A percentile compares a stretch with the other conserved stretches of the same genome.
These are phyloP conservation scores for Stephania japonica DNA, from an alignment of 164 flowering plant species.

Conservation along the genomic window DNA sequence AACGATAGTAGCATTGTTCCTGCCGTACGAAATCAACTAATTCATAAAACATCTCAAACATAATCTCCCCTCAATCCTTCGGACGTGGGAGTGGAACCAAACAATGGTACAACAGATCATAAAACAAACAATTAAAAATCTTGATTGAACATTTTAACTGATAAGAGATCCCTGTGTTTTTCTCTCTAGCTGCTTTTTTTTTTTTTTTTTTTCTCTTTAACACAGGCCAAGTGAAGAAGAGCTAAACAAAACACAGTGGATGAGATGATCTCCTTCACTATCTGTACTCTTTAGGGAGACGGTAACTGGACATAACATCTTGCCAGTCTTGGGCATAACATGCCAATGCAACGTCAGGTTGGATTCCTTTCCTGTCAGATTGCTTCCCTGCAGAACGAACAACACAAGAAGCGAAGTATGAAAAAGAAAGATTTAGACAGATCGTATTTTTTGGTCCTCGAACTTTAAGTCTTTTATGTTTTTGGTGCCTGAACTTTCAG, in stretches of 20 bases:
- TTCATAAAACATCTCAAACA: too few species aligned
- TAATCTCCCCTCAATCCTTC: too few species aligned
- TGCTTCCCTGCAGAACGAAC: constrained; percentile 54
- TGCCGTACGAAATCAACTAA: too few species aligned
- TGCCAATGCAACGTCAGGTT: constrained; percentile 92
- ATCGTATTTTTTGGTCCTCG: too few species aligned
- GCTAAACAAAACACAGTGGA: not conserved
- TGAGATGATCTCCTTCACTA: constrained; percentile 17
- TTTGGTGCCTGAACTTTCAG: too few species aligned
- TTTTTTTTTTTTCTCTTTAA: not conserved
- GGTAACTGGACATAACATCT: constrained; percentile 86
- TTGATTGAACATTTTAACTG: not conserved
- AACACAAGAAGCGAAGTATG: not conserved
- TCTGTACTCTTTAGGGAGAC: constrained; percentile 68
- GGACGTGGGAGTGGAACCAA: too few species aligned
- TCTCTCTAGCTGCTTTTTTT: not conserved
- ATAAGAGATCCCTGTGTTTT: not conserved
- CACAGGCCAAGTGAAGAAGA: not conserved
- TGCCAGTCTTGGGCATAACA: constrained; percentile 98
- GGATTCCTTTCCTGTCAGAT: constrained; percentile 68
- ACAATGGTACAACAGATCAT: too few species aligned
- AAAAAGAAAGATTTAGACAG: not conserved
- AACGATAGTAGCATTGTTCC: too few species aligned
- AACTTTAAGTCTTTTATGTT: too few species aligned
- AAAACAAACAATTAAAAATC: too few species aligned